Base-by-base conservation (phyloP, 2,329 filamentous ascomycete genomes). In the Chrysoporthe austroafricana region DNA sequence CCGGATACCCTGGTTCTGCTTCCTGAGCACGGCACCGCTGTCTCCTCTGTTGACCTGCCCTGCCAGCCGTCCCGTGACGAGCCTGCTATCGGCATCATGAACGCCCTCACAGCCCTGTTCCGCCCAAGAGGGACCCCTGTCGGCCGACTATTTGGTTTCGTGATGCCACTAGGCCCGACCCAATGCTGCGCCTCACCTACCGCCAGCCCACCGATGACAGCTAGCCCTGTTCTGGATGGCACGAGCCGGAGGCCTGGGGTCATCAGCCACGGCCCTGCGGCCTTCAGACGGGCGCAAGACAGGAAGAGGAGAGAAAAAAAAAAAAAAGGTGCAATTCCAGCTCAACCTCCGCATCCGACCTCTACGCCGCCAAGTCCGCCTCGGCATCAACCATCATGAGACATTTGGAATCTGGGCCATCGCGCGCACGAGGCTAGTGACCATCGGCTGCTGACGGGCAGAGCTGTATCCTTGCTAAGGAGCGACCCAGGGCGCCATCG, bases 161-260 rank as follows among this genome's bases (percentile, higher is more conserved):
- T 36, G 52, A 16, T 57, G 54, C 54, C 54, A 39, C 6, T 39
- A 57, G n/a, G 54, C 54, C 32, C 32, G 16, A 39, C 54, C 54
- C 34, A 39, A 18, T 57, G 54, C 54, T 57, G 54, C 54, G 54
- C 54, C 54, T 39, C 54, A n/a, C n/a, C 34, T n/a, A 9, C 44
- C 44, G 44, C 44, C 11, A 14, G 44, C 44, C 44, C 18, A 26
- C 26, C 26, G 26, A 26, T 16, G 4, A 46, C 44, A 14, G 44
- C 44, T 18, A 14, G 44, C 44, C 44, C 1, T 39, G 5, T 39
- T 9, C 36, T 39, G 5, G 18, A 14, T 46, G 44, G 18, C 8
- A 46, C 44, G 44, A 46, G 13, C 44, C 44, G 44, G 44, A 46
- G 44, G 44, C 11, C 44, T 46, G 13, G 8, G 44, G 4, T 11